phyloP scores from a whole-genome alignment of 768 basidiomycete genomes.

The Phaffia tasmanica region DNA sequence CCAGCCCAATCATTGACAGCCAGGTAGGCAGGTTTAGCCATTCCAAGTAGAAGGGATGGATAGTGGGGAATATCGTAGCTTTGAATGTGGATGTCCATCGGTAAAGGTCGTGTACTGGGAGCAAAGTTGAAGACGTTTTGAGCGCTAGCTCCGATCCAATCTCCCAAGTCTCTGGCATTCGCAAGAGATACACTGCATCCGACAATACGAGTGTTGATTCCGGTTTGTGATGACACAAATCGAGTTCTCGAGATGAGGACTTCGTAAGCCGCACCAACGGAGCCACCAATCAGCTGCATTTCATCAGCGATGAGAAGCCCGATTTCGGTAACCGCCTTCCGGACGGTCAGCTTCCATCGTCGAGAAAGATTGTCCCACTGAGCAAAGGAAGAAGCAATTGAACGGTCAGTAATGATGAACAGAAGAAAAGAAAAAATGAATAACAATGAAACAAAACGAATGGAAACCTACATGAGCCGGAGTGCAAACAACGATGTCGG shows the following conservation, averaged over 20 bases:
- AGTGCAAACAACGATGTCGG: conserved; percentile 84
- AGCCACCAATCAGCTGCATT: conserved; percentile 85
- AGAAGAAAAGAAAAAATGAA: conserved; percentile 2
- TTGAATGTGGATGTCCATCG: conserved; percentile 95
- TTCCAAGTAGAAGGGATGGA: conserved; percentile 95
- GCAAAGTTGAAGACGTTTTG: conserved; percentile 98
- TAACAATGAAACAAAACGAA: conserved; percentile 16
- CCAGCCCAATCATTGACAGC: conserved; percentile 79
- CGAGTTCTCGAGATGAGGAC: conserved; percentile 92
- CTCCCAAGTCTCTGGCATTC: conserved; percentile 87
- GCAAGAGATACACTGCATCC: conserved; percentile 90
- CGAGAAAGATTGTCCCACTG: conserved; percentile 94
- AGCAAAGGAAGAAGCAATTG: not conserved
- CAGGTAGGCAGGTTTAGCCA: conserved; percentile 96
- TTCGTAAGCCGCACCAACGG: conserved; percentile 92
- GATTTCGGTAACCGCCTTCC: conserved; percentile 90
- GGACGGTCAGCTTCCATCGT: conserved; percentile 68
- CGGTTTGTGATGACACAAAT: conserved; percentile 88
- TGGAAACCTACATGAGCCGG: conserved; percentile 61
- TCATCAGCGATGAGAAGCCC: conserved; percentile 91
- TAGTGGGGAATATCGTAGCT: conserved; percentile 95
- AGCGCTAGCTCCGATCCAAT: conserved; percentile 91
- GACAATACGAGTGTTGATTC: conserved; percentile 77
- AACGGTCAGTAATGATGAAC: not conserved
- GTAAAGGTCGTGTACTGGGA: conserved; percentile 79